Evolutionary conservation across 257 asterid genomes (phyloP).

Genomic region (Voacanga thouarsii): DNA sequence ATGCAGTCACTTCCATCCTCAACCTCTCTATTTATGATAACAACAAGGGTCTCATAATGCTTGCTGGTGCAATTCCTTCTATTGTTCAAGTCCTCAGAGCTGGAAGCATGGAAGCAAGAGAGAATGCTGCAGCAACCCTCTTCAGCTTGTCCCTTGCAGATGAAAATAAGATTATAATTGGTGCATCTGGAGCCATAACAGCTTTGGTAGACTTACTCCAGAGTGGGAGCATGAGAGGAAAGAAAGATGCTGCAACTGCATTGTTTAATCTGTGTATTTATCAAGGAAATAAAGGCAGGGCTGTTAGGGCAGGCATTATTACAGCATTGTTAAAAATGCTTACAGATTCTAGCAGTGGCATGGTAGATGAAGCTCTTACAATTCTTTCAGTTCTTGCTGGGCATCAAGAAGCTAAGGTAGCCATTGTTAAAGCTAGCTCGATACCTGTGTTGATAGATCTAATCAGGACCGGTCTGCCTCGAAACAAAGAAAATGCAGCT

Average conservation of each 20-base stretch:
- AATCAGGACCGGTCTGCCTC: conserved; percentile 62
- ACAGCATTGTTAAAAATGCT: conserved; percentile 66
- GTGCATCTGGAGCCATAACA: conserved; percentile 89
- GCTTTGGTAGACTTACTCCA: conserved; percentile 80
- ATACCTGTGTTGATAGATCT: conserved; percentile 76
- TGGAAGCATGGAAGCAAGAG: conserved; percentile 88
- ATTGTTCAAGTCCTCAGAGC: conserved; percentile 84
- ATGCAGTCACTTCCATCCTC: conserved; percentile 78
- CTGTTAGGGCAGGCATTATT: conserved; percentile 79
- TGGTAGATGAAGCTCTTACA: conserved; percentile 90
- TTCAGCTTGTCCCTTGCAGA: conserved; percentile 81
- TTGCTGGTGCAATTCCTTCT: conserved; percentile 84
- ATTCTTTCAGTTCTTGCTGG: conserved; percentile 81
- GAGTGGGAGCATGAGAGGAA: conserved; percentile 73
- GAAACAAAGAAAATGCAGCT: conserved; percentile 70
- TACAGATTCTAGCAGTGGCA: conserved; percentile 54
- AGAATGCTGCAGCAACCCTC: conserved; percentile 91
- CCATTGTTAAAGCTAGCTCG: conserved; percentile 65
- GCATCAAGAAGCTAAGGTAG: conserved; percentile 77
- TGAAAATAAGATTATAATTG: conserved; percentile 82
- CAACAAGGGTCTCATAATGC: conserved; percentile 82
- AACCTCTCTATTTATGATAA: conserved; percentile 79
- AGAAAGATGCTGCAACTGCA: conserved; percentile 93
- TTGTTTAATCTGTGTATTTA: conserved; percentile 82
- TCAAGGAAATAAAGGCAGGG: conserved; percentile 90